Evolutionary conservation across 2,329 filamentous ascomycete species (phyloP), one percentile per base, ranked within the genome.

Genomic region (Aspergillus oerlinghausenensis): DNA sequence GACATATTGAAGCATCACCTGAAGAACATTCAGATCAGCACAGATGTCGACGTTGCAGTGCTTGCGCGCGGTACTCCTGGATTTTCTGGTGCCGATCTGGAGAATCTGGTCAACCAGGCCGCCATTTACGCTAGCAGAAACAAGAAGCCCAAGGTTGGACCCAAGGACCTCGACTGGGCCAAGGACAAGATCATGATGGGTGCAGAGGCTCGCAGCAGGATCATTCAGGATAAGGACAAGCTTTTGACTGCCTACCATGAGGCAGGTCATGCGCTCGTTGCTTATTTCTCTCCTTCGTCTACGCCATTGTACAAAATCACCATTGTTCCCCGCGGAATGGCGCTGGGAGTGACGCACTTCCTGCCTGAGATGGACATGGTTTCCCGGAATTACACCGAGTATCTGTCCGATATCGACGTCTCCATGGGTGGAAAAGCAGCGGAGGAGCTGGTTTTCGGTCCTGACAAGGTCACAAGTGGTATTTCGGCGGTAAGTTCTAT

Each of bases 101-200:
- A 97, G 77, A 99, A 97, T 71, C 85, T 99, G 65, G 89, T 96
- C 70, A 99, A 99, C 75, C 90, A 97, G 71, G 94, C 94, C 32
- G 94, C 94, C 23, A 88, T 99, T 47, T 90, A 89, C 68, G 94
- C 94, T n/a, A 96, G 91, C 68, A 91, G 94, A 72, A 83, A 89
- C 64, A 94, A 92, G 76, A 84, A 88, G 42, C 80, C 80, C 57
- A 83, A 87, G 49, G 90, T 99, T 53, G 83, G 84, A 11, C 88
- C 91, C 73, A 76, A 82, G 35, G 92, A 97, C 69, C 87, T 97
- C 62, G 92, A 97, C 65, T 99, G 93, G 92, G 94, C 94, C 56
- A 97, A 96, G 76, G 94, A 99, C 79, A 94, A 94, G 77, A 90
- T 99, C 54, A 88, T 96, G 73, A 96, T 99, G 91, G 94, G 94